Evolutionary conservation across 2,329 filamentous ascomycete genomes (phyloP).

Genomic region (Pseudogymnoascus sp.): DNA sequence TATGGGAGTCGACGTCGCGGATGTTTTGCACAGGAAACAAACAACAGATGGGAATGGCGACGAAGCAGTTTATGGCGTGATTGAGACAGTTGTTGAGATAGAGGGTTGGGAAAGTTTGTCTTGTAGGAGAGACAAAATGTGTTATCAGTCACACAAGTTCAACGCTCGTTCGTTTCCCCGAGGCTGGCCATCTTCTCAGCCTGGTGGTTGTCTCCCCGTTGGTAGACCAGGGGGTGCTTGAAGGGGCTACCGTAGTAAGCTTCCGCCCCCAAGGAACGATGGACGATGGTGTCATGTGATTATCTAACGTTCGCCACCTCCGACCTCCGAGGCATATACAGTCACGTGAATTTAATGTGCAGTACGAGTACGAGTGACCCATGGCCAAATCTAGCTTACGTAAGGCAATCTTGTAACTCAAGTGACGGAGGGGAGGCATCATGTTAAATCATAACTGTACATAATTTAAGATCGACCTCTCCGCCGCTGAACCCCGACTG

Average conservation of each 20-base stretch:
- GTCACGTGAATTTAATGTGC: background rate
- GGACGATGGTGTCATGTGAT: background rate
- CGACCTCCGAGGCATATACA: background rate
- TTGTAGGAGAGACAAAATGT: constrained; percentile 8
- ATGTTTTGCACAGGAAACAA: background rate
- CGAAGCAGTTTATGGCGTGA: constrained; percentile 1
- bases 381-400: background rate
- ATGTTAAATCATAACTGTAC: constrained; percentile 14
- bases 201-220: background rate
- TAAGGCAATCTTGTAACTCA: constrained; percentile 2
- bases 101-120: background rate
- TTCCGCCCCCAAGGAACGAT: background rate
- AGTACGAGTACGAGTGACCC: background rate
- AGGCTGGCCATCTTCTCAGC: constrained; percentile 4
- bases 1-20: background rate
- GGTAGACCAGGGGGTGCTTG: background rate
- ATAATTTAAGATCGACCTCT: constrained; percentile 14
- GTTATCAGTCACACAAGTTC: constrained; percentile 1
- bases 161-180: background rate
- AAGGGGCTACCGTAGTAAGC: background rate
- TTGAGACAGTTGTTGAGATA: background rate
- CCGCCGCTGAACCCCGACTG: constrained; percentile 10
- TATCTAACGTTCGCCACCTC: background rate
- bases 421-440: constrained; percentile 8
- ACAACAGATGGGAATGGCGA: background rate